A percentile compares a stretch with the other conserved stretches of the same genome.
Evolutionary conservation across 1,284 basidiomycete species (phyloP).

Genomic region (Leccinum colubrinum): DNA sequence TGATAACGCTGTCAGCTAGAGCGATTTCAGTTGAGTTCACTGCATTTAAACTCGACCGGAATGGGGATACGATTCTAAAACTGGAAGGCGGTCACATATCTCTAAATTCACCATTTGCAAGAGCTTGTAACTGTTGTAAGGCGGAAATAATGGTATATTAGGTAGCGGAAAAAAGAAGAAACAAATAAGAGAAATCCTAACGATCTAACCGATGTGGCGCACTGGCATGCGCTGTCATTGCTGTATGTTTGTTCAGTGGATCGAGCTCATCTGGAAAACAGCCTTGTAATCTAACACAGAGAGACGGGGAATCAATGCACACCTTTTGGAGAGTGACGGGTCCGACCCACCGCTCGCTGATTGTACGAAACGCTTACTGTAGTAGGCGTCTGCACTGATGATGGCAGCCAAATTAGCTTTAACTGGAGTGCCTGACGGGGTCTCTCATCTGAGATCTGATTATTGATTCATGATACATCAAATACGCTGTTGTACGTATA

Average conservation of each 20-base stretch:
- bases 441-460: too few relatives aligned
- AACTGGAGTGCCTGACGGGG: too few relatives aligned
- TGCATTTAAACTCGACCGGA: neutral
- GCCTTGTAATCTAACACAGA: neutral
- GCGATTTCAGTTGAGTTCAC: too few relatives aligned
- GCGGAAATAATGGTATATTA: neutral
- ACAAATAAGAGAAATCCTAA: neutral
- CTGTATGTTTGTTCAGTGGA: neutral
- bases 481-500: too few relatives aligned
- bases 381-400: too few relatives aligned
- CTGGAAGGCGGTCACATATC: neutral
- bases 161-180: neutral
- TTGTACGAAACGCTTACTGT: neutral
- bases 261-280: neutral
- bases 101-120: neutral
- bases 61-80: neutral
- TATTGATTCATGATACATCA: too few relatives aligned
- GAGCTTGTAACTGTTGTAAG: neutral
- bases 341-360: neutral
- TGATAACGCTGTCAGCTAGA: too few relatives aligned
- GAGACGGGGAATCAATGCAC: neutral
- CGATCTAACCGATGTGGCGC: neutral
- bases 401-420: too few relatives aligned
- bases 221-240: neutral
- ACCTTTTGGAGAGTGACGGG: neutral